A percentile compares a stretch with the other conserved stretches of the same genome.
phyloP scores from a whole-genome alignment of 2,329 filamentous ascomycete species.

The Fusarium robinianum region DNA sequence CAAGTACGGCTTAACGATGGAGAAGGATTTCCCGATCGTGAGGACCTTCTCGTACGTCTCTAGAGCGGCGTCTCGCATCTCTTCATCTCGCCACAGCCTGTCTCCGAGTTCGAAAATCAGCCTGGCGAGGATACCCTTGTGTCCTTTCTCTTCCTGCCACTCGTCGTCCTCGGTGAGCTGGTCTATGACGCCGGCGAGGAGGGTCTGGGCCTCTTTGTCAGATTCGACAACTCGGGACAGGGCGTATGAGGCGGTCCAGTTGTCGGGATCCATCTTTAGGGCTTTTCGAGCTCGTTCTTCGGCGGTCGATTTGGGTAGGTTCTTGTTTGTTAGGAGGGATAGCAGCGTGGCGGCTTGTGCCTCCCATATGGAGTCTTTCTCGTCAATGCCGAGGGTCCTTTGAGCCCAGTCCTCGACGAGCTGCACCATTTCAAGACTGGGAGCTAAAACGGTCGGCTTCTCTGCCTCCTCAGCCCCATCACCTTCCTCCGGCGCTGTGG shows the following conservation, averaged over 20 bases:
- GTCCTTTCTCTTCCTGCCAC: background rate
- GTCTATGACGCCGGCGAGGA: background rate
- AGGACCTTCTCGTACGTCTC: constrained; percentile 5
- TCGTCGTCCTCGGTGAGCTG: constrained; percentile 1
- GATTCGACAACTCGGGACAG: constrained; percentile 1
- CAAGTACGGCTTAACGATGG: background rate
- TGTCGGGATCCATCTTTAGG: constrained; percentile 3
- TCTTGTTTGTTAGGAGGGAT: background rate
- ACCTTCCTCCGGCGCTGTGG: no score
- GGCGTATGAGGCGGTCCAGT: constrained; percentile 5
- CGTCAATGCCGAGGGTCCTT: background rate
- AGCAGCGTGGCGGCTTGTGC: constrained; percentile 5
- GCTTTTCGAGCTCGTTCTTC: constrained; percentile 7
- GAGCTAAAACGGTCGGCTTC: background rate
- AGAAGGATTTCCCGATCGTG: background rate
- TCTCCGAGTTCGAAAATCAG: constrained; percentile 7
- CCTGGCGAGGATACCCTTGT: background rate
- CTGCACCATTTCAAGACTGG: constrained; percentile 5
- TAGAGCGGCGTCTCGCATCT: constrained; percentile 2
- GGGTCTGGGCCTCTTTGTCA: background rate
- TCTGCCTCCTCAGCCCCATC: background rate
- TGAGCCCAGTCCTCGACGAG: constrained; percentile 6
- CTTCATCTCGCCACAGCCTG: constrained; percentile 5
- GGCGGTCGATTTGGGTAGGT: background rate
- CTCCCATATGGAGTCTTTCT: constrained; percentile 7